Conservation (phyloP, 495 filamentous ascomycete genomes). For the Aspergillus cristatus region DNA sequence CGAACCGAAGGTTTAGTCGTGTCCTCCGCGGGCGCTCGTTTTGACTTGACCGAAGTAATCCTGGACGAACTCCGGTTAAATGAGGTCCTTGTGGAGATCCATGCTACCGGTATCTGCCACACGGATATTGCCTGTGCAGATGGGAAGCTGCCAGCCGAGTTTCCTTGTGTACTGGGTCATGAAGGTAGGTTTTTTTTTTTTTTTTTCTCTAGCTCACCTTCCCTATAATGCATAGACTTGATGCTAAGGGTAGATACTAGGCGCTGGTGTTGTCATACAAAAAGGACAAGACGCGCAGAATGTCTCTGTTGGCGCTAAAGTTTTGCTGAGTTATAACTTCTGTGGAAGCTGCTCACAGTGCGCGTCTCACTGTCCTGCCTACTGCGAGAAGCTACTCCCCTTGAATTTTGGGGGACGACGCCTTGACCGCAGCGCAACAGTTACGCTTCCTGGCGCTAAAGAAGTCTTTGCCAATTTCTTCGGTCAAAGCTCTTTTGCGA, state of each 20-base stretch:
- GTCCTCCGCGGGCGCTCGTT: background rate
- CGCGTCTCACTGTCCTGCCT: conserved; percentile 7
- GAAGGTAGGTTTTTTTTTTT: conserved; percentile 16
- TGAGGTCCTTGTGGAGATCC: conserved; percentile 29
- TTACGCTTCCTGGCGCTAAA: background rate
- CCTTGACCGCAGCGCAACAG: conserved; percentile 2
- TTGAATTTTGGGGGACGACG: conserved; percentile 25
- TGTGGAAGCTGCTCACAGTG: conserved; percentile 23
- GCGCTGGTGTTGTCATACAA: conserved; percentile 18
- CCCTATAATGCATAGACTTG: no score
- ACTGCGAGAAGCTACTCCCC: conserved; percentile 18
- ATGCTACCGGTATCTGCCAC: conserved; percentile 33
- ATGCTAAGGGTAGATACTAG: no score
- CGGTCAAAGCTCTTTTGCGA: conserved; percentile 24
- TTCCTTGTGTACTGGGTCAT: conserved; percentile 8
- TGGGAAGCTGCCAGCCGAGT: conserved; percentile 6
- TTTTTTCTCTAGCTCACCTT: no score
- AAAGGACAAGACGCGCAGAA: conserved; percentile 27
- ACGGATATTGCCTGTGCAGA: conserved; percentile 22
- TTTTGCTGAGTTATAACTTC: conserved; percentile 31
- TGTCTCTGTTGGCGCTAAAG: conserved; percentile 33
- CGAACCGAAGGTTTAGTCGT: background rate
- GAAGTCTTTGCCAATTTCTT: conserved; percentile 18
- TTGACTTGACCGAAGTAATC: background rate
- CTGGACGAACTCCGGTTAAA: conserved; percentile 8